Percentiles rank a stretch among this genome's conserved stretches.
phyloP scores from a whole-genome alignment of 768 basidiomycete species.

The Hygrocybe punicea region DNA sequence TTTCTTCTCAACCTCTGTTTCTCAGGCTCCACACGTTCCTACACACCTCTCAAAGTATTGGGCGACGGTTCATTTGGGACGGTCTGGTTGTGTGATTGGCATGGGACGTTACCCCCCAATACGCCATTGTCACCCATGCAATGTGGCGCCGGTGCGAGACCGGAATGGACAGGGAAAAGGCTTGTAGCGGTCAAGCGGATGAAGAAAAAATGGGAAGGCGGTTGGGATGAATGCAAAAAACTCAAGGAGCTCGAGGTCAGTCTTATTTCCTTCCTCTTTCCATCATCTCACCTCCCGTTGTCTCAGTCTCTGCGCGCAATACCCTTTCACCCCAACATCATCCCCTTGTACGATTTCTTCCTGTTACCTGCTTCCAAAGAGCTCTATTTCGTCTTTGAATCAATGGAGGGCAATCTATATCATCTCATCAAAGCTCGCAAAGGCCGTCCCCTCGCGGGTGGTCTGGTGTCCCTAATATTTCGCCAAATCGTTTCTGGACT shows the following conservation, averaged over 20 bases:
- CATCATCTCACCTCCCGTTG: conserved; percentile 14
- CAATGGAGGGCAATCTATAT: conserved; percentile 99
- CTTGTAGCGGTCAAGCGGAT: conserved; percentile 97
- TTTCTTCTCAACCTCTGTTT: conserved; percentile 13
- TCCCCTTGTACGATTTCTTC: conserved; percentile 98
- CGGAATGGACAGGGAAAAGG: conserved; percentile 92
- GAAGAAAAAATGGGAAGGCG: conserved; percentile 97
- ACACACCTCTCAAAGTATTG: conserved; percentile 92
- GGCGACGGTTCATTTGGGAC: conserved; percentile 99
- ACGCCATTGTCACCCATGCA: conserved; percentile 93
- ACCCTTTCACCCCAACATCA: conserved; percentile 93
- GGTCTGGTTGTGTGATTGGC: conserved; percentile 99
- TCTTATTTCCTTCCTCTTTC: conserved; percentile 14
- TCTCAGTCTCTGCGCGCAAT: conserved; percentile 87
- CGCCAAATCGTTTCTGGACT: conserved; percentile 87
- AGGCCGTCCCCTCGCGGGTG: conserved; percentile 93
- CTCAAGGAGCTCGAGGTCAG: conserved; percentile 93
- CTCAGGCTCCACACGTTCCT: conserved; percentile 79
- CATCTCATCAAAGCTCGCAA: conserved; percentile 97
- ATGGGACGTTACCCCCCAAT: conserved; percentile 88
- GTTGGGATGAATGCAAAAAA: conserved; percentile 95
- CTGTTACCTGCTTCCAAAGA: conserved; percentile 94
- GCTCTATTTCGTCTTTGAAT: conserved; percentile 99
- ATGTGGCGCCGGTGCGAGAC: conserved; percentile 84
- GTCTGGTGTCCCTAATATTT: conserved; percentile 93